Conservation (phyloP, 495 filamentous ascomycete genomes). For the Aspergillus cristatus region DNA sequence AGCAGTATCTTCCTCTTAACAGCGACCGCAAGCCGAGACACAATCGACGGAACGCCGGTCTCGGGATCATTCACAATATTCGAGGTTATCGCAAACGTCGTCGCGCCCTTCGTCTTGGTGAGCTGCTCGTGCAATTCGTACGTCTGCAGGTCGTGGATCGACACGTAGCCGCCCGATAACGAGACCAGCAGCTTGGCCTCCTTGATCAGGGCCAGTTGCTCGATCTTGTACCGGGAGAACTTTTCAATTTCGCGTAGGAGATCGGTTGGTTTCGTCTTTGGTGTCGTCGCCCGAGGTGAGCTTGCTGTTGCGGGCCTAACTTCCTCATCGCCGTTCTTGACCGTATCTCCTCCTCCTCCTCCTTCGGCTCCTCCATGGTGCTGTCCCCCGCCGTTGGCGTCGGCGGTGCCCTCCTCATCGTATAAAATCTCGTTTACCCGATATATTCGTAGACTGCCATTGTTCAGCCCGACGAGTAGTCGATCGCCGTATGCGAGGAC, state of each 20-base stretch:
- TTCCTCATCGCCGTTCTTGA: slow-evolving; percentile 9
- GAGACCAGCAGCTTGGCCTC: slow-evolving; percentile 86
- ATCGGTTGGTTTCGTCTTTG: slow-evolving; percentile 57
- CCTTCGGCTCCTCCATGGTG: background rate
- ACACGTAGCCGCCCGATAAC: slow-evolving; percentile 77
- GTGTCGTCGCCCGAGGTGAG: slow-evolving; percentile 1
- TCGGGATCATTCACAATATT: slow-evolving; percentile 85
- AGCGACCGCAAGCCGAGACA: slow-evolving; percentile 81
- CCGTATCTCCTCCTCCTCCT: slow-evolving; percentile 6
- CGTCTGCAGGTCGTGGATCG: slow-evolving; percentile 77
- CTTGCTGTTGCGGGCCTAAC: slow-evolving; percentile 19
- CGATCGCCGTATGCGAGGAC: slow-evolving; percentile 88
- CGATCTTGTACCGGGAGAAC: slow-evolving; percentile 80
- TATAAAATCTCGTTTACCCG: slow-evolving; percentile 62
- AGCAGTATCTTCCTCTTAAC: slow-evolving; percentile 83
- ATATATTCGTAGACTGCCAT: slow-evolving; percentile 82
- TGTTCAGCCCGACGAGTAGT: slow-evolving; percentile 83
- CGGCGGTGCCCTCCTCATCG: slow-evolving; percentile 9
- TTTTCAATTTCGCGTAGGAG: slow-evolving; percentile 84
- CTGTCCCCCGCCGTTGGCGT: slow-evolving; percentile 1
- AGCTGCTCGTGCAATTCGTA: slow-evolving; percentile 74
- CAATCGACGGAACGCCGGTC: slow-evolving; percentile 81
- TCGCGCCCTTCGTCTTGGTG: slow-evolving; percentile 77
- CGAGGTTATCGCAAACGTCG: slow-evolving; percentile 82
- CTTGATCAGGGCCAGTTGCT: slow-evolving; percentile 91